Conservation (phyloP, 2,329 filamentous ascomycete genomes). For the Trichophyton verrucosum region DNA sequence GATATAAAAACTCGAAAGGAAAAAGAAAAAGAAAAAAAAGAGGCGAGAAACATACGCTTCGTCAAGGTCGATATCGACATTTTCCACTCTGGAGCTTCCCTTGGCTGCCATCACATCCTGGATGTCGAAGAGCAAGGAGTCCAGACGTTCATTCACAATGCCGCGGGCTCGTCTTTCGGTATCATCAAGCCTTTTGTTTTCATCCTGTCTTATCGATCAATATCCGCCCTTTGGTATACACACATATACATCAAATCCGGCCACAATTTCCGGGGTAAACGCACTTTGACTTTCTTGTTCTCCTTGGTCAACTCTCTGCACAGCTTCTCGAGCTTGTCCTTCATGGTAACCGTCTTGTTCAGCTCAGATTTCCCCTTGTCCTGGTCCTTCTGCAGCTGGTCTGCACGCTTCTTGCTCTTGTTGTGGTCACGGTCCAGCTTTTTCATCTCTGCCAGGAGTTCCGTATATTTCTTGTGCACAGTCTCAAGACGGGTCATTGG, state of each 20-base stretch:
- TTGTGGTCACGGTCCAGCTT: constrained; percentile 84
- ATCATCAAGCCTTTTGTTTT: constrained; percentile 84
- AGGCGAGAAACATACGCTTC: constrained; percentile 53
- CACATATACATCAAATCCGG: neutral
- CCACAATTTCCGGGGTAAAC: constrained; percentile 15
- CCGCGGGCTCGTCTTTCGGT: constrained; percentile 70
- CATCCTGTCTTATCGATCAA: constrained; percentile 46
- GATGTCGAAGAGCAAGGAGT: constrained; percentile 66
- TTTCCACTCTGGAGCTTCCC: constrained; percentile 66
- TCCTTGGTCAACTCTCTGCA: constrained; percentile 90
- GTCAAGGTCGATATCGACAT: constrained; percentile 75
- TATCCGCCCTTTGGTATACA: neutral
- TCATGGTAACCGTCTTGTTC: constrained; percentile 78
- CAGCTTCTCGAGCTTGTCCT: constrained; percentile 93
- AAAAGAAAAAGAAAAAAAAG: neutral
- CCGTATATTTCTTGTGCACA: constrained; percentile 79
- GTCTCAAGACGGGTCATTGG: constrained; percentile 84
- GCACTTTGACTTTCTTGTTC: constrained; percentile 94
- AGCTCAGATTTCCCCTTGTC: constrained; percentile 79
- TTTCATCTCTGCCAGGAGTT: constrained; percentile 89
- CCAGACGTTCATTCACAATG: constrained; percentile 74
- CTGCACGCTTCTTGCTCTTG: constrained; percentile 90
- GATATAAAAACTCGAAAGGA: constrained; percentile 3
- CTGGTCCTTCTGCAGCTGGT: constrained; percentile 92
- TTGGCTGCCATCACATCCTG: constrained; percentile 82